Evolutionary conservation across 2,329 filamentous ascomycete species (phyloP).

Genomic region (Aspergillus piperis): DNA sequence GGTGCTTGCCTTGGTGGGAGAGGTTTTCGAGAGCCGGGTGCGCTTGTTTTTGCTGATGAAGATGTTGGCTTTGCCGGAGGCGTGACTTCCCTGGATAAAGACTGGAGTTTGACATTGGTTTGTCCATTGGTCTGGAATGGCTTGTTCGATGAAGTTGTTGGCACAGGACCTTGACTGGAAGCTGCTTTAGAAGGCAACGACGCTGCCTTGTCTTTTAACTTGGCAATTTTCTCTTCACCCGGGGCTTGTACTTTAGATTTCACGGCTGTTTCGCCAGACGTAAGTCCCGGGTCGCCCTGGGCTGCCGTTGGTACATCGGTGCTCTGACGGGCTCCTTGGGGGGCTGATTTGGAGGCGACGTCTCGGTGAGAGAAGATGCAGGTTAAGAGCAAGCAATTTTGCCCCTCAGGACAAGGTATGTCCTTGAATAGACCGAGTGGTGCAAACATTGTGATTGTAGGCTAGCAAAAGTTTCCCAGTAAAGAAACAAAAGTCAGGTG

Average conservation of each 20-base stretch:
- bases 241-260: slow-evolving; percentile 2
- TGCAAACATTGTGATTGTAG: slow-evolving; percentile 51
- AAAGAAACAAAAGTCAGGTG: background rate
- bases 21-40: slow-evolving; percentile 1
- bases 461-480: background rate
- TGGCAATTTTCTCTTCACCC: background rate
- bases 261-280: background rate
- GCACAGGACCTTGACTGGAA: background rate
- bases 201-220: background rate
- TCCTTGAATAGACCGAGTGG: slow-evolving; percentile 57
- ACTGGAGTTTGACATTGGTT: slow-evolving; percentile 21
- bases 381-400: slow-evolving; percentile 53
- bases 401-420: slow-evolving; percentile 55
- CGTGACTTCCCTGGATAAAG: slow-evolving; percentile 29
- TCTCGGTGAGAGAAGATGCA: slow-evolving; percentile 61
- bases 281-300: background rate
- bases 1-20: slow-evolving; percentile 35
- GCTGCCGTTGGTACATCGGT: background rate
- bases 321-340: slow-evolving; percentile 22
- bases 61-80: slow-evolving; percentile 24
- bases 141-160: slow-evolving; percentile 13
- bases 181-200: background rate
- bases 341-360: background rate
- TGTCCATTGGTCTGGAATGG: slow-evolving; percentile 16
- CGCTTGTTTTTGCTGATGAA: slow-evolving; percentile 6